phyloP scores from a whole-genome alignment of 129 eudicot genomes.

The Helichrysum umbraculigerum region DNA sequence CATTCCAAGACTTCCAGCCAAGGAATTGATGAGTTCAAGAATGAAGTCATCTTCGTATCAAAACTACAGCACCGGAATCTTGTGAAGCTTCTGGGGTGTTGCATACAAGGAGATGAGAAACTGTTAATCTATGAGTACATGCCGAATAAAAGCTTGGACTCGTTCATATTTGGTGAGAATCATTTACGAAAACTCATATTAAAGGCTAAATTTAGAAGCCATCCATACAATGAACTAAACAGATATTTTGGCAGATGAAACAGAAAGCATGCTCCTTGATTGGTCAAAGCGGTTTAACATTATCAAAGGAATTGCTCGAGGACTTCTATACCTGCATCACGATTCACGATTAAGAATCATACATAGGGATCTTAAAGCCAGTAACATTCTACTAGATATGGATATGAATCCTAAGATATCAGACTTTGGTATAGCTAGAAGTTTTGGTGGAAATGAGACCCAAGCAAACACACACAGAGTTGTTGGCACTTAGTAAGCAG shows the following conservation, averaged over 20 bases:
- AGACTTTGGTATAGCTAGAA: slow-evolving; percentile 45
- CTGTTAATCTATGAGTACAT: slow-evolving; percentile 40
- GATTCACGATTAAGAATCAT: slow-evolving; percentile 44
- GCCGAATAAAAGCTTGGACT: slow-evolving; percentile 40
- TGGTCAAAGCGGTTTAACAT: slow-evolving; percentile 38
- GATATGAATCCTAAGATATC: slow-evolving; percentile 48
- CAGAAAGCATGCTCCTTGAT: slow-evolving; percentile 17
- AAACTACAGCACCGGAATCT: slow-evolving; percentile 43
- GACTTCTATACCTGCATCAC: slow-evolving; percentile 44
- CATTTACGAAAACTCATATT: neutral
- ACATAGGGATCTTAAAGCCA: slow-evolving; percentile 46
- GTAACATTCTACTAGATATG: slow-evolving; percentile 36
- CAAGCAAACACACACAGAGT: slow-evolving; percentile 37
- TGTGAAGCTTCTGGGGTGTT: slow-evolving; percentile 38
- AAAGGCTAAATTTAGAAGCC: neutral
- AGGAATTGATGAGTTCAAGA: slow-evolving; percentile 35
- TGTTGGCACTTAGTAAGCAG: slow-evolving; percentile 47
- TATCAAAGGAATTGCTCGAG: slow-evolving; percentile 44
- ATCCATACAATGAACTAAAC: neutral
- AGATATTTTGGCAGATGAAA: slow-evolving; percentile 20
- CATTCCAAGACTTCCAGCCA: slow-evolving; percentile 30
- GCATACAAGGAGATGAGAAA: slow-evolving; percentile 33
- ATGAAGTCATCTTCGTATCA: slow-evolving; percentile 34
- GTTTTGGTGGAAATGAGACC: slow-evolving; percentile 41
- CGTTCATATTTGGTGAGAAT: slow-evolving; percentile 33